These are phyloP conservation scores for Olyra latifolia DNA, from an alignment of 176 grass and related monocot species.

Conservation along the genomic window DNA sequence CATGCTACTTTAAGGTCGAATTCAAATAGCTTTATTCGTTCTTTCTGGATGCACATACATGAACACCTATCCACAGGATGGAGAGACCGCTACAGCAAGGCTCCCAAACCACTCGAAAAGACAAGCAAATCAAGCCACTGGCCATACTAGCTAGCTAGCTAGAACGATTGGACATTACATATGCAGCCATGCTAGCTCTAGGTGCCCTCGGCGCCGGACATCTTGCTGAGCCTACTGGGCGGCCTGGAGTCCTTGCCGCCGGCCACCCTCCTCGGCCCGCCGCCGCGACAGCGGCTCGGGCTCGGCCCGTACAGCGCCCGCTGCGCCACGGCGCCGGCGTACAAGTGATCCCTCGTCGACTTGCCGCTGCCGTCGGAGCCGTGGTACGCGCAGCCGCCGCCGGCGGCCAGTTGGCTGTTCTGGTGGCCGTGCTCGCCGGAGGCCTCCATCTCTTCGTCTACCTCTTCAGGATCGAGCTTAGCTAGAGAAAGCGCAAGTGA, in stretches of 20 bases:
- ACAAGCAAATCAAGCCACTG: background rate
- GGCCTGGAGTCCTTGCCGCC: conserved; percentile 34
- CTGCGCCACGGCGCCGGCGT: conserved; percentile 62
- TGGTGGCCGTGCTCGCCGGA: conserved; percentile 7
- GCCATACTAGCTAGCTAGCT: background rate
- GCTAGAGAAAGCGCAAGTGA: background rate
- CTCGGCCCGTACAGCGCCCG: conserved; percentile 45
- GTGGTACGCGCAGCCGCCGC: background rate
- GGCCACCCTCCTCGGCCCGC: conserved; percentile 6
- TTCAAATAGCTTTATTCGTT: background rate
- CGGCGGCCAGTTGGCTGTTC: conserved; percentile 9
- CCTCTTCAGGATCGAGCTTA: background rate
- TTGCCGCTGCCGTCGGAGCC: conserved; percentile 10
- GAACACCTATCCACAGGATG: background rate
- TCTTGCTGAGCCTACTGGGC: conserved; percentile 71
- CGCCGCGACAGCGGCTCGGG: conserved; percentile 18
- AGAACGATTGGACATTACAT: background rate
- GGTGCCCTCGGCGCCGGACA: conserved; percentile 45
- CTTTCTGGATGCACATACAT: background rate
- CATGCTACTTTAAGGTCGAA: background rate
- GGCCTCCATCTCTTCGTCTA: conserved; percentile 29
- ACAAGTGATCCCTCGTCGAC: conserved; percentile 31
- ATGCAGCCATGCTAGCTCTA: too few species aligned
- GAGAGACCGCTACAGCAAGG: background rate
- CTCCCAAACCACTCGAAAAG: background rate